Evolutionary conservation across 345 rosid genomes (phyloP), one percentile per base, ranked within the genome.

Genomic region (Brassica carinata): DNA sequence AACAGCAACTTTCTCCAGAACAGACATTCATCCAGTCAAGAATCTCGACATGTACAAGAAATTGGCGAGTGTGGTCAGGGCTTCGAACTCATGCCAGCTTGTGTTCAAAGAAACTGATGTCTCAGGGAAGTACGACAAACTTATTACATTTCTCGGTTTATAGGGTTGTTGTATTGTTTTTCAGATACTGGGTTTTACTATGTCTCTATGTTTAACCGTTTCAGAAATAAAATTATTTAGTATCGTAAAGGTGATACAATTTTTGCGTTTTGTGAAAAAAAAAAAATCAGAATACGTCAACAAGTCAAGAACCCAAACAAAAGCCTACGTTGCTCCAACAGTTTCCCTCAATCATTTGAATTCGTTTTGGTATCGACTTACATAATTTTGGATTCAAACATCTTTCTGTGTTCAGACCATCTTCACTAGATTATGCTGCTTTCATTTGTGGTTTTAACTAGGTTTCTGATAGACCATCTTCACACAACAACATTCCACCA

Each of bases 401-500:
- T 67, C 58, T 70, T 63, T 36, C 14, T 10, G 8, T 67, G 40
- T 38, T 9, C 68, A 34, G 67, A 68, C 38, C 45, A 27, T 43
- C 63, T 69, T 36, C 23, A 51, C 2, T 51, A 33, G 8, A 26
- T 27, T 48, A 8, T 9, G 0, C 0, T 48, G 14, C 19, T 65
- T 65, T 31, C 38, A 64, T 30, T 27, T 58, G 69, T 55, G 59
- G 36, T 57, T 57, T 66, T 11, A 29, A 66, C 43, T 10, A 93
- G 99, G 17, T 93, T 71, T 88, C 78, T 96, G 85, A 84, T 8
- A 77, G 91, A 89, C n/a, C n/a, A n/a, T n/a, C n/a, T n/a, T n/a
- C n/a, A 17, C 26, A 7, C 62, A 17, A 6, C 61, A 55, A 55
- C 62, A 55, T 17, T 55, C 62, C 62, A 55, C 62, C 62, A 55